Percentiles rank a stretch among this genome's conserved stretches.
Evolutionary conservation across 78 protist species (phyloP).

Genomic region (Dictyostelium firmibasis): DNA sequence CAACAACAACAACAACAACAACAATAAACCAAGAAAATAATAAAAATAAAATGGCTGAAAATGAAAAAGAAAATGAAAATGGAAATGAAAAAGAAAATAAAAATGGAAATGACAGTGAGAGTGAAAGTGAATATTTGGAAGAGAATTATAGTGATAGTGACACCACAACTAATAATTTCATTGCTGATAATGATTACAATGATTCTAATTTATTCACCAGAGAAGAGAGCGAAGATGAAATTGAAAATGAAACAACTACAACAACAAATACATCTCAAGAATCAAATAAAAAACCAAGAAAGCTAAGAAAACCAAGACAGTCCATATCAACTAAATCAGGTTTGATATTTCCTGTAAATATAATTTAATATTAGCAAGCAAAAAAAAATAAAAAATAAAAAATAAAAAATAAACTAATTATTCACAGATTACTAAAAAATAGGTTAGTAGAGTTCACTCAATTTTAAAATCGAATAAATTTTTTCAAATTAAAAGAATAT

Average conservation of each 20-base stretch:
- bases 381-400: no score
- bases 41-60: neutral
- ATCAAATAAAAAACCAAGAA: neutral
- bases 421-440: neutral
- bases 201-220: neutral
- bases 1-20: no score
- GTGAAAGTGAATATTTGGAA: neutral
- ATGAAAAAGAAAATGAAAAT: neutral
- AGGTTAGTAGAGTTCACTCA: neutral
- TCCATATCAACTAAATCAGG: neutral
- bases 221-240: no score
- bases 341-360: neutral
- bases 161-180: neutral
- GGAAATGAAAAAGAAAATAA: neutral
- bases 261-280: neutral
- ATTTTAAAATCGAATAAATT: neutral
- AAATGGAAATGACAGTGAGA: neutral
- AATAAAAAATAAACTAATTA: neutral
- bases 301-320: neutral
- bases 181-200: neutral
- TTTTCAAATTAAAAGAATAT: neutral
- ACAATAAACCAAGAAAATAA: neutral
- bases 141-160: neutral
- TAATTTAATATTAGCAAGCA: neutral
- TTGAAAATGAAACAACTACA: neutral